These are phyloP conservation scores for Cladosporium cucumerinum DNA, from an alignment of 2,329 filamentous ascomycete species.

Conservation along the genomic window DNA sequence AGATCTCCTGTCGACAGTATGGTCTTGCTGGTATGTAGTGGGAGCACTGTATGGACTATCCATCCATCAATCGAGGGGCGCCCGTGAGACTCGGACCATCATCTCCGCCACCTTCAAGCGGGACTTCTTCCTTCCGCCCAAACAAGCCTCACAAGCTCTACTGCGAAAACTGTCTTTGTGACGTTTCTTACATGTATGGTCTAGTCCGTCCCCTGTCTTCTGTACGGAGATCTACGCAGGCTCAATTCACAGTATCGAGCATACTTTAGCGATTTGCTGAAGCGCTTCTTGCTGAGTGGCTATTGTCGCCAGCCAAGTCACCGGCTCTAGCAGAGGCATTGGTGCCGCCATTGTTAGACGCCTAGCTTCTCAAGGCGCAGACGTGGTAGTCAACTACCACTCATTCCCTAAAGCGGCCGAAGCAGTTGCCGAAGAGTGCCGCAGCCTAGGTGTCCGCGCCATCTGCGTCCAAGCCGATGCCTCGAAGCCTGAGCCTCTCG, in stretches of 20 bases:
- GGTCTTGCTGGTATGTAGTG: not conserved
- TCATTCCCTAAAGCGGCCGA: too few relatives aligned
- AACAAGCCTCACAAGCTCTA: not conserved
- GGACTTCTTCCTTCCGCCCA: not conserved
- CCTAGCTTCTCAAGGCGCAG: too few relatives aligned
- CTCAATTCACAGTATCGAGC: not conserved
- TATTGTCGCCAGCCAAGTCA: too few relatives aligned
- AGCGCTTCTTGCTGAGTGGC: too few relatives aligned
- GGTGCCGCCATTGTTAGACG: too few relatives aligned
- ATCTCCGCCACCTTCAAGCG: slow-evolving; percentile 3
- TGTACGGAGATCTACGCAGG: not conserved
- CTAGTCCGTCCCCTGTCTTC: not conserved
- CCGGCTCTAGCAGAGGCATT: too few relatives aligned
- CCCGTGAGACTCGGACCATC: not conserved
- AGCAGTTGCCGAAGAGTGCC: too few relatives aligned
- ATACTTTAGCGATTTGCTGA: not conserved
- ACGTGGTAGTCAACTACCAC: too few relatives aligned
- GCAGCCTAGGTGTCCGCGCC: too few relatives aligned
- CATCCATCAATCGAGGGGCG: not conserved
- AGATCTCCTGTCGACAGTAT: not conserved
- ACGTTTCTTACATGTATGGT: not conserved
- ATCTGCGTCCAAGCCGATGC: too few relatives aligned
- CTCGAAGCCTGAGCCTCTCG: too few relatives aligned
- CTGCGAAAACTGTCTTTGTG: not conserved
- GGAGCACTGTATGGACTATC: not conserved